Base-by-base conservation (phyloP, 805 yeast species). In the Candida palmyrensis region DNA sequence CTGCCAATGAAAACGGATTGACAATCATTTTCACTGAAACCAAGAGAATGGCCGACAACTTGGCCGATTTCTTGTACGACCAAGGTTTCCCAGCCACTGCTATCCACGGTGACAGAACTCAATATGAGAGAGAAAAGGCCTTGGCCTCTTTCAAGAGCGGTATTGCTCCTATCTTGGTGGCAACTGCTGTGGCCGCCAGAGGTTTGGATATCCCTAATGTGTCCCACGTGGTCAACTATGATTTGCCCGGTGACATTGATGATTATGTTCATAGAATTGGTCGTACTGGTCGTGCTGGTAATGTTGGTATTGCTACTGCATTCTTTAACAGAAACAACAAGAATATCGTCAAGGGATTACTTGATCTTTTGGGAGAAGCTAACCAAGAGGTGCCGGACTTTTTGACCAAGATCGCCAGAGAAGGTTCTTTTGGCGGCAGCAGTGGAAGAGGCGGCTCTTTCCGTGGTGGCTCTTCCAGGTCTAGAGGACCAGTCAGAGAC, bases 251-350 rank as follows among this genome's bases (percentile, higher is more conserved):
- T 58, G 97, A 92, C 64, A 84, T 92, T 55, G 98, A 92, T 65
- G 98, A 92, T 67, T 92, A 92, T 59, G 98, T 92, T 39, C 98
- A 92, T 73, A 85, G 98, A 73, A 92, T 92, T 59, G 98, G 98
- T 78, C 90, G 98, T 80, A 92, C 99, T 57, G 99, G 98, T 69
- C 92, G 99, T 80, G 99, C 99, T 54, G 98, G 98, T 77, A 92
- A 92, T 72, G 80, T 83, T 42, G 99, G 99, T 84, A 74, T 85
- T 51, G 97, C 99, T 45, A 89, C 97, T 47, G 95, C 99, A 32
- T 92, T 92, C 73, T 86, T 92, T 70, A 92, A 92, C 82, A 84
- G 97, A 71, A 83, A 82, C 61, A 92, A 88, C 78, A 78, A 75
- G 57, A 88, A 88, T 57, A 74, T 94, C 52, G 90, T 78, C 47